Evolutionary conservation across 73 alveolate species (phyloP), one percentile per base, ranked within the genome.

Genomic region (Paramecium sonneborni): DNA sequence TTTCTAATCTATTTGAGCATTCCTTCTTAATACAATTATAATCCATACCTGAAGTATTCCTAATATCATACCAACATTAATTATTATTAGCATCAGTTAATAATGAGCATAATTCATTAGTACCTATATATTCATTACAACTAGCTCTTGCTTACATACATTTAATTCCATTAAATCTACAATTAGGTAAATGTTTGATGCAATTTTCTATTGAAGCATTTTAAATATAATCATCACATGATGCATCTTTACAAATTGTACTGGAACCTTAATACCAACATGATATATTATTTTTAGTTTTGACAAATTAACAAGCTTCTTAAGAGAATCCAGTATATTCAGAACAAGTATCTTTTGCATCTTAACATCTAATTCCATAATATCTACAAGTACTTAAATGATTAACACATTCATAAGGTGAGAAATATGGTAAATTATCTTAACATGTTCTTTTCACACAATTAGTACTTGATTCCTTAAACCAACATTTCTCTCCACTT

Each of bases 201-300:
- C 87, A 74, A 34, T 21, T 39, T 37, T 28, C 44, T 15, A 0
- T 14, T 74, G 87, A 74, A 28, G 87, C 67, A 39, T 74, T 28
- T n/a, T 28, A 10, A 10, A 74, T 74, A 5, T 11, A 39, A 39
- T 74, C 68, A 34, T 74, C 21, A 20, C 87, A 74, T 28, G 87
- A 3, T 39, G 37, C 37, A 62, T 62, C 10, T 14, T 14, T 26
- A 30, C 84, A 62, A 62, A 62, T 62, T 4, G 30, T 62, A 62
- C 84, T 30, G 6, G 3, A 10, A 62, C 46, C 84, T 62, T 62
- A 62, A 62, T 62, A 30, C 84, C 84, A 62, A 62, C 84, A 62
- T 11, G 84, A 10, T 12, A 2, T 2, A 26, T 32, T 32, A 10
- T 15, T 24, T 10, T 12, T 21, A 1, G 84, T 62, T 1, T 21